These are phyloP conservation scores for Perkinsus marinus DNA, from an alignment of 169 alveolate species.

Conservation along the genomic window DNA sequence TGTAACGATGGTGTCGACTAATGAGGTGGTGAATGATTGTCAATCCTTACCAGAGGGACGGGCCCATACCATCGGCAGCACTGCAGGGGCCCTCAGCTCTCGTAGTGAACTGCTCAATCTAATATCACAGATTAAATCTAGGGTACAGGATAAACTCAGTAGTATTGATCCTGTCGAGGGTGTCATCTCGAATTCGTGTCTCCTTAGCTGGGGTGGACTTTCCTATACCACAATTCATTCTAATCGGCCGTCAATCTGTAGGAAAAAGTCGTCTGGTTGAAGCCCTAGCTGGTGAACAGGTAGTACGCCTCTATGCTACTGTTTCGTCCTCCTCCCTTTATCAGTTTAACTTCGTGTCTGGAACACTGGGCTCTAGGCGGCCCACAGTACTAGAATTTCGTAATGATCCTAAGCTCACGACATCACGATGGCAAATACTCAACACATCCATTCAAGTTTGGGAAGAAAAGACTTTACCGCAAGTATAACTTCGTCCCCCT, in stretches of 20 bases:
- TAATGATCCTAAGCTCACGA: conserved; percentile 1
- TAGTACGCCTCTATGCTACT: neutral
- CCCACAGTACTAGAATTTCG: conserved; percentile 27
- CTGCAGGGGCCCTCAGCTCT: neutral
- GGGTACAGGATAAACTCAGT: neutral
- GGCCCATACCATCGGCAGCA: neutral
- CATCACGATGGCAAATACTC: conserved; percentile 11
- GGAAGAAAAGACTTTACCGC: neutral
- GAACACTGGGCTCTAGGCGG: conserved; percentile 18
- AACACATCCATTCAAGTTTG: neutral
- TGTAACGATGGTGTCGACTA: neutral
- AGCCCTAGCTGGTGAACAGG: conserved; percentile 17
- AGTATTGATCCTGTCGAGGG: neutral
- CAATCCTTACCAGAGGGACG: neutral
- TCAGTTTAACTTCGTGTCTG: conserved; percentile 22
- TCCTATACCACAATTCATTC: neutral
- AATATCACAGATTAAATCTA: neutral
- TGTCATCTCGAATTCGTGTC: neutral
- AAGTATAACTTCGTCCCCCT: too few species aligned
- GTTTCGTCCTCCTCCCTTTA: neutral
- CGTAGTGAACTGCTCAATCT: neutral
- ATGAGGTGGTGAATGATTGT: neutral
- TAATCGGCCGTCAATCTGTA: neutral
- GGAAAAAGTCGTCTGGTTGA: conserved; percentile 12
- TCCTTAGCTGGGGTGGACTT: neutral